Percentiles rank a stretch among this genome's conserved stretches.
Conservation (phyloP, 1,139 yeast genomes). For the Magnusiomyces tetraspermus region DNA sequence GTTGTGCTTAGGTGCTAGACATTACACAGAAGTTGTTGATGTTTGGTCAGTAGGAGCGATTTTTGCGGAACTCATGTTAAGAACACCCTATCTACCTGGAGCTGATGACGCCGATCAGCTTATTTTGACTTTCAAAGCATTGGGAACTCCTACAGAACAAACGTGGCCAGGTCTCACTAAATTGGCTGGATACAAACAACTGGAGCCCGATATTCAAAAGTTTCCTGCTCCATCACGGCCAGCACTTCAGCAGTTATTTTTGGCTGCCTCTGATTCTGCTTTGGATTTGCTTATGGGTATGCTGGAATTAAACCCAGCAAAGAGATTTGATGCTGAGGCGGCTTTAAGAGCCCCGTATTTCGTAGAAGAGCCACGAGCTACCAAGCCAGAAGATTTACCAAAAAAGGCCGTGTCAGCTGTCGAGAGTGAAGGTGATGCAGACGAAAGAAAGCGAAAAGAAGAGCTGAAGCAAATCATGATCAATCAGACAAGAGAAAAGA, state of each 20-base stretch:
- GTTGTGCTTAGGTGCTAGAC: slow-evolving; percentile 75
- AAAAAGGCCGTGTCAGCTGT: slow-evolving; percentile 29
- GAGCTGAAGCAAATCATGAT: slow-evolving; percentile 23
- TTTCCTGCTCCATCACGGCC: slow-evolving; percentile 70
- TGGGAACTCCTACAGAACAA: slow-evolving; percentile 91
- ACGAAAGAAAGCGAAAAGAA: slow-evolving; percentile 19
- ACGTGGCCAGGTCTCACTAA: slow-evolving; percentile 86
- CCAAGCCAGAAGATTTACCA: slow-evolving; percentile 62
- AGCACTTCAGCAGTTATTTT: slow-evolving; percentile 73
- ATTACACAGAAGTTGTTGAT: slow-evolving; percentile 82
- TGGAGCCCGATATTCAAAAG: slow-evolving; percentile 1
- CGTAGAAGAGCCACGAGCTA: slow-evolving; percentile 65
- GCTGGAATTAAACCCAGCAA: slow-evolving; percentile 70
- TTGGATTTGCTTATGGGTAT: slow-evolving; percentile 63
- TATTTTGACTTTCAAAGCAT: slow-evolving; percentile 82
- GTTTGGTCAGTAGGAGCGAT: slow-evolving; percentile 92
- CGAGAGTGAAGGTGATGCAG: slow-evolving; percentile 18
- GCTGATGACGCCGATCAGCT: slow-evolving; percentile 82
- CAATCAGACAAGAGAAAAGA: slow-evolving; percentile 16
- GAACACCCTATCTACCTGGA: slow-evolving; percentile 93
- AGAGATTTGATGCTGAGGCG: slow-evolving; percentile 55
- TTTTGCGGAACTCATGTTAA: slow-evolving; percentile 91
- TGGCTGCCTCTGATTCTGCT: slow-evolving; percentile 87
- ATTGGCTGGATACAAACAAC: slow-evolving; percentile 50
- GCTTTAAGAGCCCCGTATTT: slow-evolving; percentile 67